These are phyloP conservation scores for Beauveria scarabaeidicola DNA, from an alignment of 2,329 filamentous ascomycete species.

Conservation along the genomic window DNA sequence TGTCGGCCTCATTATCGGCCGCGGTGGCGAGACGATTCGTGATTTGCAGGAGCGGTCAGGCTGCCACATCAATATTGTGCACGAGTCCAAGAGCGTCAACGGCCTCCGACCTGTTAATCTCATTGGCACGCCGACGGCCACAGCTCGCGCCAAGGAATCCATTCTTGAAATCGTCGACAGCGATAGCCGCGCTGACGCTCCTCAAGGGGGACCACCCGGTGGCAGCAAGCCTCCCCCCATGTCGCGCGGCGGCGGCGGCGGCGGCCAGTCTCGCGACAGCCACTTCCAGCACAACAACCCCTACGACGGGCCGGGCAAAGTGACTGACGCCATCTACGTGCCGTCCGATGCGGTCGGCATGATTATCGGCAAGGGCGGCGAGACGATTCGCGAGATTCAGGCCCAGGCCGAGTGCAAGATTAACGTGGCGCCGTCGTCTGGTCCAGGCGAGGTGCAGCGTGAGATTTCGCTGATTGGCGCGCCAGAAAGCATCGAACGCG, in stretches of 20 bases:
- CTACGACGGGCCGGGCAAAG: slow-evolving; percentile 51
- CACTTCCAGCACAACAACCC: slow-evolving; percentile 28
- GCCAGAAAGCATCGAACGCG: slow-evolving; percentile 66
- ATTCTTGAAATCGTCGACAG: slow-evolving; percentile 94
- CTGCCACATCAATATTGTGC: slow-evolving; percentile 94
- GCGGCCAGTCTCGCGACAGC: slow-evolving; percentile 14
- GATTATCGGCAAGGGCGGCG: slow-evolving; percentile 92
- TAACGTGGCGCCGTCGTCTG: slow-evolving; percentile 77
- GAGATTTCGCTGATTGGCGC: slow-evolving; percentile 80
- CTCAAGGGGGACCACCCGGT: slow-evolving; percentile 25
- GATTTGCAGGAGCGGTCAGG: slow-evolving; percentile 85
- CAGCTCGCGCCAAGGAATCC: slow-evolving; percentile 70
- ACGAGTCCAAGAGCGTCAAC: slow-evolving; percentile 87
- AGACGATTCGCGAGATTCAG: slow-evolving; percentile 93
- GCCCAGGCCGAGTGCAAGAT: slow-evolving; percentile 84
- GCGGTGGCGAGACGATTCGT: slow-evolving; percentile 84
- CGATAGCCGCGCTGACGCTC: slow-evolving; percentile 57
- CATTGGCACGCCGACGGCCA: slow-evolving; percentile 68
- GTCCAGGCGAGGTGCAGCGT: slow-evolving; percentile 68
- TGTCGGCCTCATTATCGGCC: slow-evolving; percentile 88
- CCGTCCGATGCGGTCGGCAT: slow-evolving; percentile 89
- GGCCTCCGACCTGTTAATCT: slow-evolving; percentile 84
- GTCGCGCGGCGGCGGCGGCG: not conserved
- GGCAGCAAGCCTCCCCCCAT: slow-evolving; percentile 17
- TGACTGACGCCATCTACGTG: slow-evolving; percentile 75